Conservation (phyloP, 176 grass and related monocot species). For the Avena eriantha region DNA sequence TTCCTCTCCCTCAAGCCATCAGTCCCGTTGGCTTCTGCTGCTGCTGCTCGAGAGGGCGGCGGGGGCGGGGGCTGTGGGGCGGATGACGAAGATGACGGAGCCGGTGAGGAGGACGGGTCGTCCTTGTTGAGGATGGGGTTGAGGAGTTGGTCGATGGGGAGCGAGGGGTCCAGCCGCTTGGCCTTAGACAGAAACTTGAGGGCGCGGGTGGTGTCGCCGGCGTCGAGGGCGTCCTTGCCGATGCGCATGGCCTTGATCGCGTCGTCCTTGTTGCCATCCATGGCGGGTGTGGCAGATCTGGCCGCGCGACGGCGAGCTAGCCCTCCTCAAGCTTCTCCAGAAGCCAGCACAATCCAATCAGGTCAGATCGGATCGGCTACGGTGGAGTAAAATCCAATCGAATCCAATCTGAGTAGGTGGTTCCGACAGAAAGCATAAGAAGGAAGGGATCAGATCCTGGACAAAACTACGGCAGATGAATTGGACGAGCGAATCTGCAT, state of each 20-base stretch:
- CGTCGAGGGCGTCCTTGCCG: conserved; percentile 65
- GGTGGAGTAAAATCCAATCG: not conserved
- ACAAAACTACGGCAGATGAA: not conserved
- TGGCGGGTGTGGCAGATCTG: conserved; percentile 50
- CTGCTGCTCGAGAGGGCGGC: conserved; percentile 10
- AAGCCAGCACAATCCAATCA: conserved; percentile 32
- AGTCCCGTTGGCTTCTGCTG: conserved; percentile 28
- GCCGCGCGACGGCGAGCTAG: conserved; percentile 30
- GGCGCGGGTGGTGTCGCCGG: conserved; percentile 69
- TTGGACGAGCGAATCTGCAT: not conserved
- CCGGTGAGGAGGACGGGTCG: conserved; percentile 37
- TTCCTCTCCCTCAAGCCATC: conserved; percentile 53
- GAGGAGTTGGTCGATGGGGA: conserved; percentile 77
- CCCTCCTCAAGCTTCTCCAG: not conserved
- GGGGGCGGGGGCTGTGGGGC: conserved; percentile 23
- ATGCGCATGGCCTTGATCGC: conserved; percentile 88
- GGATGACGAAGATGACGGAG: conserved; percentile 43
- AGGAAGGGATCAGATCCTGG: not conserved
- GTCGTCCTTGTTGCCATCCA: conserved; percentile 99
- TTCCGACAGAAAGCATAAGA: conserved; percentile 12
- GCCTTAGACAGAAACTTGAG: conserved; percentile 87
- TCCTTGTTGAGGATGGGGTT: conserved; percentile 44
- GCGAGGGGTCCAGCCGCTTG: conserved; percentile 81
- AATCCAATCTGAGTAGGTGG: conserved; percentile 41
- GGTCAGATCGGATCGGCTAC: conserved; percentile 36